Evolutionary conservation across 164 flowering plant species (phyloP), one percentile per base, ranked within the genome.

Genomic region (Paratinospora sagittata): DNA sequence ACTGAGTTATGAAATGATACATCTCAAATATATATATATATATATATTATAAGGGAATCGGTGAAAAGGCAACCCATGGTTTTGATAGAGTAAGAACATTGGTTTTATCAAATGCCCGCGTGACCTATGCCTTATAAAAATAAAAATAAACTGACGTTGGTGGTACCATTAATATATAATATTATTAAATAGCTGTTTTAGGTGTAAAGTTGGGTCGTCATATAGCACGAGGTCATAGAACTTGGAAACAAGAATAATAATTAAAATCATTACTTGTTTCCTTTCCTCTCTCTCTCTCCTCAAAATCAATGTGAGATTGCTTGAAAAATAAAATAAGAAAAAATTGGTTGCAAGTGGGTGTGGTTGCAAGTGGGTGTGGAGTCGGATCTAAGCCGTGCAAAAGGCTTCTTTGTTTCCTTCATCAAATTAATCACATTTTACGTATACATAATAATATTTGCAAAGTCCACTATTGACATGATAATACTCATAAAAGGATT

Each of bases 121-220:
- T 55, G 61, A 19, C 60, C n/a, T n/a, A 17, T 17, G 60, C 60
- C 60, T 3, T 52, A 16, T 52, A 47, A 52, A 52, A 52, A 55
- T 4, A 55, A n/a, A 55, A 9, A 55, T 30, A 30, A 1, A 47
- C 26, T 55, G 61, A 55, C 10, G 14, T 52, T 55, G 23, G 61
- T 19, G 34, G 3, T 30, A n/a, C 21, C 61, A 55, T 55, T 55
- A 4, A 30, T 30, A 19, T 55, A 19, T 55, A 17, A 6, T 55
- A 21, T n/a, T 55, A n/a, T 55, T n/a, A 21, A 19, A 43, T 19
- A 5, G 7, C 10, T 55, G 47, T n/a, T 55, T 55, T 55, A 55
- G 61, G 61, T 55, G 61, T 55, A 21, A 55, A 55, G 61, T 55
- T 55, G 61, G 61, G 61, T 55, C 24, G 61, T 55, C 61, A 55